Base-by-base conservation (phyloP, 495 filamentous ascomycete species). In the Lineolata rhizophorae region DNA sequence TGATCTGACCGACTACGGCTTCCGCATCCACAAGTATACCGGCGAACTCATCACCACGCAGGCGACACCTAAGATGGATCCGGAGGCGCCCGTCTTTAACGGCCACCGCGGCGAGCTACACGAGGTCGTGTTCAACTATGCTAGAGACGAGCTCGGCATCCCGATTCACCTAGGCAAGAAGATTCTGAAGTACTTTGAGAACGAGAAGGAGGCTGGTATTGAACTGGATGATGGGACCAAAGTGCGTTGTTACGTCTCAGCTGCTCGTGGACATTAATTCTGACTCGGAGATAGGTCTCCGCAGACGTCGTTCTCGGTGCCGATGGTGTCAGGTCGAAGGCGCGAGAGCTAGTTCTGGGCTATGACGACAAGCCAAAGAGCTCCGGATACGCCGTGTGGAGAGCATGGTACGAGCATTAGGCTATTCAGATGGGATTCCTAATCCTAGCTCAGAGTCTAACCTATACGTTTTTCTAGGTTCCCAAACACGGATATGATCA, bases 31-130 rank as follows among this genome's bases (percentile, higher is more conserved):
- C 20, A 42, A 39, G 18, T 52, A 55, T 35, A 45, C 31, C 20
- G 52, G 51, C 42, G 43, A 46, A n/a, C n/a, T n/a, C n/a, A n/a
- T n/a, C n/a, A n/a, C n/a, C n/a, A n/a, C n/a, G n/a, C n/a, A n/a
- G n/a, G n/a, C n/a, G n/a, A n/a, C n/a, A n/a, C n/a, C n/a, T 13
- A 34, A 40, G 13, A 48, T 49, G 29, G 37, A 45, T 33, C 37
- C 37, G n/a, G 61, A 53, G 39, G 58, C 56, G 3, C 52, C 52
- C 22, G 48, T 51, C 2, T 60, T 60, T 41, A 71, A 75, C 43
- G 70, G 70, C 13, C 68, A 75, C 46, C 54, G 70, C 20, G 69
- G 67, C 18, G 58, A 73, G 44, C 55, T 75, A 37, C 67, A 75
- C 46, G 52, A 57, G 46, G 59, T 73, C 30, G 52, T 73, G 30